Conservation (phyloP, 495 filamentous ascomycete species). For the Emericellopsis terricola region DNA sequence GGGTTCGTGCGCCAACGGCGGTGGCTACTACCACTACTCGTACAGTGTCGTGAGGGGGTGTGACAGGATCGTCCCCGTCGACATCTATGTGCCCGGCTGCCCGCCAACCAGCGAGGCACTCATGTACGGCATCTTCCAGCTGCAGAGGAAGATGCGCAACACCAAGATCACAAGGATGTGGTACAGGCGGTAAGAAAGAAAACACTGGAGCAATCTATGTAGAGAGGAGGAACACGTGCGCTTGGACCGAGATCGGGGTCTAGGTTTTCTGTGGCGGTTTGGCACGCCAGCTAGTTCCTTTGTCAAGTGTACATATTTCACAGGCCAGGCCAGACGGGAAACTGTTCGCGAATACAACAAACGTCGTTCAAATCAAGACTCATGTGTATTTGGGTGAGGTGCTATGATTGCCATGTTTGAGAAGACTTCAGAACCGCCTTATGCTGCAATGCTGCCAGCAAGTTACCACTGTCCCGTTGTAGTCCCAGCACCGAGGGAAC, state of each 20-base stretch:
- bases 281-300: background rate
- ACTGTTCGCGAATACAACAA: no score
- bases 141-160: slow-evolving; percentile 76
- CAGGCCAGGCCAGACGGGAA: no score
- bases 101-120: slow-evolving; percentile 78
- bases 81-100: slow-evolving; percentile 86
- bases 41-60: slow-evolving; percentile 79
- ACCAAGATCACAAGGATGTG: slow-evolving; percentile 57
- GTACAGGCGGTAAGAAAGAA: slow-evolving; percentile 15
- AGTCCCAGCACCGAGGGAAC: no score
- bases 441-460: no score
- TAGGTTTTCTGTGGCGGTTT: background rate
- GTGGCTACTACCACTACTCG: slow-evolving; percentile 88
- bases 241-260: background rate
- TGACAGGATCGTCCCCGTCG: slow-evolving; percentile 79
- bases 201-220: background rate
- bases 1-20: slow-evolving; percentile 84
- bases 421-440: no score
- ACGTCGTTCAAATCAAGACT: no score
- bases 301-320: no score
- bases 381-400: no score
- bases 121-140: slow-evolving; percentile 73
- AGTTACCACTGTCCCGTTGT: no score
- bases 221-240: background rate
- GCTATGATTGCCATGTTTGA: no score